phyloP scores from a whole-genome alignment of 257 asterid genomes.

The Nemophila menziesii region DNA sequence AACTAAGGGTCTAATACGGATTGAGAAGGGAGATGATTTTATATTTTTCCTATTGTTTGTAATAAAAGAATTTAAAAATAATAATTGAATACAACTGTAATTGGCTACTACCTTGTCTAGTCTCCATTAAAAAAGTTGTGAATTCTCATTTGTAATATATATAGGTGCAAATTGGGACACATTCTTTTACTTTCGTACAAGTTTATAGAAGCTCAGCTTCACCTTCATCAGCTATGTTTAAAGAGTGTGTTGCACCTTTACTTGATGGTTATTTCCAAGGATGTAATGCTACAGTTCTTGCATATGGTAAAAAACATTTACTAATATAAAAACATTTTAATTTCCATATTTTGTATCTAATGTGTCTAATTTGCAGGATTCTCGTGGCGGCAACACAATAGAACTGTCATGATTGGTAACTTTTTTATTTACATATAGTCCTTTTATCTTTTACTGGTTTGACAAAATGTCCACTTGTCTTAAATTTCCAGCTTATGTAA shows the following conservation, averaged over 20 bases:
- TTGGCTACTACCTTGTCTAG: no score
- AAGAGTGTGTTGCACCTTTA: slow-evolving; percentile 88
- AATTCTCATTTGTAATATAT: no score
- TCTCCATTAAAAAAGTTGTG: no score
- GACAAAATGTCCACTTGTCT: background rate
- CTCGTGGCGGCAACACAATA: slow-evolving; percentile 98
- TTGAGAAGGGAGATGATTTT: no score
- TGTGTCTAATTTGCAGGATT: slow-evolving; percentile 71
- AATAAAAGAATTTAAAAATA: no score
- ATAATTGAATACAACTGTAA: no score
- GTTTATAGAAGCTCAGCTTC: slow-evolving; percentile 81
- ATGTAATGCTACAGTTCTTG: slow-evolving; percentile 95
- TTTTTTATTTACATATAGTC: background rate
- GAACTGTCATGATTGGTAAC: slow-evolving; percentile 94
- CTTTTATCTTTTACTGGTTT: background rate
- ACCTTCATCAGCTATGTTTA: slow-evolving; percentile 75
- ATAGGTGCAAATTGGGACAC: slow-evolving; percentile 89
- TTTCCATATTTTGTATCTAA: slow-evolving; percentile 1
- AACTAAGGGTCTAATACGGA: no score
- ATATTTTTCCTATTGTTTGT: no score
- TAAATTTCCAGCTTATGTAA: slow-evolving; percentile 72
- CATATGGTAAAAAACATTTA: slow-evolving; percentile 75
- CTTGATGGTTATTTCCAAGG: slow-evolving; percentile 98
- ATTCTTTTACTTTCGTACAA: slow-evolving; percentile 92
- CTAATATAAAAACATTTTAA: background rate